A percentile compares a stretch with the other conserved stretches of the same genome.
These are phyloP conservation scores for Hymenoscyphus fructigenus DNA, from an alignment of 2,329 filamentous ascomycete species.

Conservation along the genomic window DNA sequence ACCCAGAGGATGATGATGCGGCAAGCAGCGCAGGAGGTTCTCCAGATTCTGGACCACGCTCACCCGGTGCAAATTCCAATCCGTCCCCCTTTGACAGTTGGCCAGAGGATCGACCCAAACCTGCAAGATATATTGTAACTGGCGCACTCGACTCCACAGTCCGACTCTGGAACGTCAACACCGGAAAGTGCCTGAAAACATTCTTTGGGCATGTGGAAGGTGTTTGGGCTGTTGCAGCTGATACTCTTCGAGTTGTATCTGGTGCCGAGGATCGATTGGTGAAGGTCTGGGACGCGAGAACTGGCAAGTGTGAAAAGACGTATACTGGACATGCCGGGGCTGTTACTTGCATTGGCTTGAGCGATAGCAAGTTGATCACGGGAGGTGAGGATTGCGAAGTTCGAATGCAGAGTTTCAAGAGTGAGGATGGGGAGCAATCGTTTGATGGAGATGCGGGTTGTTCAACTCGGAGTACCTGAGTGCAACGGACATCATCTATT, in stretches of 20 bases:
- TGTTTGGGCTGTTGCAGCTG: constrained; percentile 88
- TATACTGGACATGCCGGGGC: constrained; percentile 89
- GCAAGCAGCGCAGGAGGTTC: constrained; percentile 35
- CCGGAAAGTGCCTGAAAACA: constrained; percentile 79
- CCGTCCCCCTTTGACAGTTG: constrained; percentile 49
- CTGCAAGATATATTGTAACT: constrained; percentile 89
- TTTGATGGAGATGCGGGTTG: background rate
- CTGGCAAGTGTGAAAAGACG: constrained; percentile 87
- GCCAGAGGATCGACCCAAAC: constrained; percentile 65
- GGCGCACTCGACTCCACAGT: constrained; percentile 90
- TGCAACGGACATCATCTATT: background rate
- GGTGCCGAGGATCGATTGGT: constrained; percentile 93
- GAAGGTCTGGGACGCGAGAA: constrained; percentile 92
- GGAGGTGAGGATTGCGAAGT: constrained; percentile 94
- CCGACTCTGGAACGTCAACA: constrained; percentile 85
- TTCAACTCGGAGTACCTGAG: constrained; percentile 2
- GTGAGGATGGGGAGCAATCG: constrained; percentile 19
- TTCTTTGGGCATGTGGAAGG: constrained; percentile 98
- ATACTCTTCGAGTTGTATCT: constrained; percentile 83
- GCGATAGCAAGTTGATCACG: constrained; percentile 84
- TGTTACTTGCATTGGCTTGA: constrained; percentile 89
- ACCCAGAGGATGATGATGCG: constrained; percentile 55
- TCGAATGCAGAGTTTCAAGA: constrained; percentile 71
- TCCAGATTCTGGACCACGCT: constrained; percentile 13
- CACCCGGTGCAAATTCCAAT: constrained; percentile 12